Conservation (phyloP, 495 filamentous ascomycete species). For the Aspergillus mulundensis region DNA sequence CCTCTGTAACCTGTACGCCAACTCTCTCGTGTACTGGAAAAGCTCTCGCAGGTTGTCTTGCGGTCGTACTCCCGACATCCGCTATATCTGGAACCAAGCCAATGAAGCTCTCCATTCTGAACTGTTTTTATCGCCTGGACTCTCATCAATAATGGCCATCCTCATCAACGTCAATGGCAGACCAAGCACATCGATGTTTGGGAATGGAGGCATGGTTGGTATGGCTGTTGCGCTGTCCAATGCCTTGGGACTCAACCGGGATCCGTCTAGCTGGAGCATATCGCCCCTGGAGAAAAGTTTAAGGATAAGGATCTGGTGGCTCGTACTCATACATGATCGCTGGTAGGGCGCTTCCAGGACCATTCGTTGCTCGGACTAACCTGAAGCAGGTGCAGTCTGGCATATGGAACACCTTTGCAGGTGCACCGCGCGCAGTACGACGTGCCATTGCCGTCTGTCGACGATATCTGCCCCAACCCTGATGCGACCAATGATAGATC, state of each 20-base stretch:
- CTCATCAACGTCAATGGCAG: conserved; percentile 33
- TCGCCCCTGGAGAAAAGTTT: conserved; percentile 29
- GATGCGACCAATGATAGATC: conserved; percentile 10
- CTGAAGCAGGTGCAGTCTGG: conserved; percentile 31
- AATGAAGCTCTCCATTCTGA: conserved; percentile 33
- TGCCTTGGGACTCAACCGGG: conserved; percentile 34
- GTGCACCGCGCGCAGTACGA: conserved; percentile 35
- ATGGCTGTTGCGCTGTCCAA: conserved; percentile 32
- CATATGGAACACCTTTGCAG: conserved; percentile 35
- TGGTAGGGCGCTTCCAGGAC: conserved; percentile 20
- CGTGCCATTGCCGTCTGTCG: conserved; percentile 31
- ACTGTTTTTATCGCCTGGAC: conserved; percentile 29
- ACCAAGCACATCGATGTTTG: conserved; percentile 34
- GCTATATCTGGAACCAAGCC: conserved; percentile 35
- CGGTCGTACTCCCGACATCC: conserved; percentile 26
- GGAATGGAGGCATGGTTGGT: conserved; percentile 32
- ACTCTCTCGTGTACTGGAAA: conserved; percentile 30
- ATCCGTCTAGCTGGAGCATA: conserved; percentile 32
- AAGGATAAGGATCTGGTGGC: conserved; percentile 36
- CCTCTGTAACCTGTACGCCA: conserved; percentile 33
- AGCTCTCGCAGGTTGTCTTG: conserved; percentile 13
- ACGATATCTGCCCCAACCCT: conserved; percentile 15
- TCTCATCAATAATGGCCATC: conserved; percentile 31
- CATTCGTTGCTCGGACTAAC: background rate
- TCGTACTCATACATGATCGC: conserved; percentile 36